These are phyloP conservation scores for Hansenula anomala DNA, from an alignment of 1,139 yeast species.

Conservation along the genomic window DNA sequence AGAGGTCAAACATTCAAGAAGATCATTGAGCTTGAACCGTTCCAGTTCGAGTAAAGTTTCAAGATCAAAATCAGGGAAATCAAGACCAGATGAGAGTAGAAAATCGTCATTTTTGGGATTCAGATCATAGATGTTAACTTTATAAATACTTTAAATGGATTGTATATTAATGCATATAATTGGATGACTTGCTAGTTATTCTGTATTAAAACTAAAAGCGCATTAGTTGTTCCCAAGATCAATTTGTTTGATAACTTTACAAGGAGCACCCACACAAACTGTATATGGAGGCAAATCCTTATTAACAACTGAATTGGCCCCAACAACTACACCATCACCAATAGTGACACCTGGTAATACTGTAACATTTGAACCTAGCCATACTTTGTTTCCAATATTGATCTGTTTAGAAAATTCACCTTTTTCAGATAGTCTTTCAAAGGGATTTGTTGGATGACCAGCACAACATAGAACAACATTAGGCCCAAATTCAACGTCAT, in stretches of 20 bases:
- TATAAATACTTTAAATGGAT: too few relatives aligned
- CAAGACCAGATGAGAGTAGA: slow-evolving; percentile 2
- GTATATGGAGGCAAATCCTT: slow-evolving; percentile 47
- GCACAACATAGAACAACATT: slow-evolving; percentile 58
- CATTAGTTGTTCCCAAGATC: too few relatives aligned
- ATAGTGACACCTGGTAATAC: slow-evolving; percentile 64
- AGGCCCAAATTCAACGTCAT: slow-evolving; percentile 58
- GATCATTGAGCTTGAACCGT: slow-evolving; percentile 13
- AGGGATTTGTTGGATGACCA: slow-evolving; percentile 55
- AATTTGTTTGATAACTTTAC: too few relatives aligned
- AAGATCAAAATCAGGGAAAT: background rate
- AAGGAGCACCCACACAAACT: slow-evolving; percentile 61
- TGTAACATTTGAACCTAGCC: slow-evolving; percentile 56
- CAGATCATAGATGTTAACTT: background rate
- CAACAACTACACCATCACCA: slow-evolving; percentile 59
- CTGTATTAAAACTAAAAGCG: too few relatives aligned
- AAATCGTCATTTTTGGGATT: slow-evolving; percentile 17
- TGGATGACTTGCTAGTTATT: too few relatives aligned
- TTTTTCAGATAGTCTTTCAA: slow-evolving; percentile 33
- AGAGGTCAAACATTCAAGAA: slow-evolving; percentile 7
- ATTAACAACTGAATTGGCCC: slow-evolving; percentile 63
- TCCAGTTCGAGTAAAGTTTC: slow-evolving; percentile 1
- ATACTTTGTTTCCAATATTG: slow-evolving; percentile 55
- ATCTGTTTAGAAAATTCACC: slow-evolving; percentile 54
- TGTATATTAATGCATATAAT: too few relatives aligned